A percentile compares a stretch with the other conserved stretches of the same genome.
phyloP scores from a whole-genome alignment of 2,329 filamentous ascomycete species.

The Berkeleyomyces basicola region DNA sequence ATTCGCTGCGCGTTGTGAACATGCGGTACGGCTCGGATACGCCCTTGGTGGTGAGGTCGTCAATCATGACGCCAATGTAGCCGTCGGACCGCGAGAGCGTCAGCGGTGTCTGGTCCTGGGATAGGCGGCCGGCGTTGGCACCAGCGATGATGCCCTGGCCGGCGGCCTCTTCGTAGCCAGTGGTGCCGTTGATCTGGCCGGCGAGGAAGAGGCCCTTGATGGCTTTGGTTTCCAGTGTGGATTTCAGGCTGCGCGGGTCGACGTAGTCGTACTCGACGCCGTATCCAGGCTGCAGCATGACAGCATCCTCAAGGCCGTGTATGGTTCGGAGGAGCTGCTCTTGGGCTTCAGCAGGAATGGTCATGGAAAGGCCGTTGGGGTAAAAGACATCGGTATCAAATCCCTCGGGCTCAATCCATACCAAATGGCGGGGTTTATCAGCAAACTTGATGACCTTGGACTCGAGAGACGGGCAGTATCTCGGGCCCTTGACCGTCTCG shows the following conservation, averaged over 20 bases:
- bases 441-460: constrained; percentile 83
- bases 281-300: constrained; percentile 88
- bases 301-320: constrained; percentile 70
- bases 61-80: constrained; percentile 98
- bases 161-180: constrained; percentile 93
- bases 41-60: constrained; percentile 91
- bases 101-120: constrained; percentile 47
- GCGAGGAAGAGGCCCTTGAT: constrained; percentile 81
- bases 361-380: constrained; percentile 95
- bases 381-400: constrained; percentile 83
- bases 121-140: constrained; percentile 78
- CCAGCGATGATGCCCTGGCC: constrained; percentile 86
- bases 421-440: constrained; percentile 64
- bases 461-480: constrained; percentile 91
- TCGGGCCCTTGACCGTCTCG: constrained; percentile 81
- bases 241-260: constrained; percentile 71
- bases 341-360: constrained; percentile 76
- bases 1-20: constrained; percentile 94
- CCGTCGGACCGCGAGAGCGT: constrained; percentile 67
- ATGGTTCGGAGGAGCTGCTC: constrained; percentile 73
- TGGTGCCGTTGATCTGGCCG: constrained; percentile 96
- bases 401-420: constrained; percentile 95
- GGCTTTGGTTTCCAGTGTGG: constrained; percentile 86
- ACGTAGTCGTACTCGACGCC: constrained; percentile 98
- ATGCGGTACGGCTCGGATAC: constrained; percentile 95